These are phyloP conservation scores for Saturnispora mendoncae DNA, from an alignment of 805 yeast species.

Conservation along the genomic window DNA sequence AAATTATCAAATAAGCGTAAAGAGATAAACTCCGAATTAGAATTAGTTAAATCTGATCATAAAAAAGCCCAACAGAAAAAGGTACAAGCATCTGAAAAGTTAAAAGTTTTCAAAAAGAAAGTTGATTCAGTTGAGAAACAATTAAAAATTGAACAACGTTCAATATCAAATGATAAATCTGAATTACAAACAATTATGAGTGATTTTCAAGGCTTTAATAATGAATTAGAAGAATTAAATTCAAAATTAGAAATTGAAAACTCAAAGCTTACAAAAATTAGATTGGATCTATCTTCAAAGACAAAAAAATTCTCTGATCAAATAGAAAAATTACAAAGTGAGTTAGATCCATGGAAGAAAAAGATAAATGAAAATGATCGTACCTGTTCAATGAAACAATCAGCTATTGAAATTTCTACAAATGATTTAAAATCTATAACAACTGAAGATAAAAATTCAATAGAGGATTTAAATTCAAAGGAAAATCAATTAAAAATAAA, in stretches of 20 bases:
- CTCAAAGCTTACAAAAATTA: constrained; percentile 49
- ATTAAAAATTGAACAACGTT: constrained; percentile 38
- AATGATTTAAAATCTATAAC: constrained; percentile 37
- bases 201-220: constrained; percentile 36
- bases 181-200: constrained; percentile 38
- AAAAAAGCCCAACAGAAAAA: constrained; percentile 45
- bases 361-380: constrained; percentile 55
- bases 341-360: constrained; percentile 78
- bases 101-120: constrained; percentile 54
- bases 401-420: constrained; percentile 52
- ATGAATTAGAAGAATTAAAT: constrained; percentile 39
- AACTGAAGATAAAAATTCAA: constrained; percentile 29
- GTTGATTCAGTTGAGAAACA: constrained; percentile 50
- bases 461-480: constrained; percentile 29
- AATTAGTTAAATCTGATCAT: constrained; percentile 27
- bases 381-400: constrained; percentile 53
- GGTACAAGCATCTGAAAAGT: constrained; percentile 68
- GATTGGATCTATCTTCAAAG: constrained; percentile 59
- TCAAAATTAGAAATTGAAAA: constrained; percentile 44
- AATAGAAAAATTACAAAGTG: constrained; percentile 52
- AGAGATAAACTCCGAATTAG: constrained; percentile 18
- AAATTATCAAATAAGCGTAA: constrained; percentile 27
- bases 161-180: constrained; percentile 36
- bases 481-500: constrained; percentile 33
- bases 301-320: constrained; percentile 60